These are phyloP conservation scores for Scortechinia acanthostroma DNA, from an alignment of 2,329 filamentous ascomycete genomes.

Conservation along the genomic window DNA sequence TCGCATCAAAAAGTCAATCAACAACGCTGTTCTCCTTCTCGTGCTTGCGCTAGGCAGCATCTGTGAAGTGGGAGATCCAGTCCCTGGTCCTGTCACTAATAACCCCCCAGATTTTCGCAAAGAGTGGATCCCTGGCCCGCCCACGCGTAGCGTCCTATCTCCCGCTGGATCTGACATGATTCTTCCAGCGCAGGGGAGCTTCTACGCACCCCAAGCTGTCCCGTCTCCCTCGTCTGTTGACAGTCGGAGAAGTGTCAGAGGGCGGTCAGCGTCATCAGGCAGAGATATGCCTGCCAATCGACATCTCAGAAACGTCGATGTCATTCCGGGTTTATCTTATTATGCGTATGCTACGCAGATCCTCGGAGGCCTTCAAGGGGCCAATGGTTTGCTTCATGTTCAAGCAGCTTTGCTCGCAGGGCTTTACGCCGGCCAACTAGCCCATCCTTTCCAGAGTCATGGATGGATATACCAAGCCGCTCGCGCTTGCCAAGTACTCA, in stretches of 20 bases:
- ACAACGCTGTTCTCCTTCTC: constrained; percentile 75
- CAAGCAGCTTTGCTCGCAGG: constrained; percentile 80
- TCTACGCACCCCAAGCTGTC: too few species aligned
- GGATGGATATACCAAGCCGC: background rate
- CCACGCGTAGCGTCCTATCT: constrained; percentile 47
- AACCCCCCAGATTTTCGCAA: constrained; percentile 33
- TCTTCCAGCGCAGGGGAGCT: constrained; percentile 37
- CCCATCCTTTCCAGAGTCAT: constrained; percentile 76
- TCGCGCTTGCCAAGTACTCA: background rate
- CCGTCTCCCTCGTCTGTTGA: constrained; percentile 45
- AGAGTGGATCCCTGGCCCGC: constrained; percentile 40
- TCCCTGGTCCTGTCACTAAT: constrained; percentile 48
- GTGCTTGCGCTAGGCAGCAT: constrained; percentile 84
- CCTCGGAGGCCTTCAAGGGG: constrained; percentile 72
- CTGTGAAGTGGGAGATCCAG: constrained; percentile 43
- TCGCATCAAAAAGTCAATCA: too few species aligned
- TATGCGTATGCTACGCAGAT: constrained; percentile 83
- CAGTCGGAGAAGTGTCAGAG: constrained; percentile 31
- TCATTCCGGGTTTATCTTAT: constrained; percentile 83
- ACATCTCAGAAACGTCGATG: constrained; percentile 63
- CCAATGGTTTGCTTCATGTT: constrained; percentile 74
- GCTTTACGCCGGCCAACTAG: constrained; percentile 82
- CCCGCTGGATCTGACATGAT: constrained; percentile 28
- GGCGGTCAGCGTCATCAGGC: constrained; percentile 40
- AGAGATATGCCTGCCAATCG: constrained; percentile 9